Evolutionary conservation across 192 early-diverging fungal species (phyloP).

Genomic region (Linnemannia zychae): DNA sequence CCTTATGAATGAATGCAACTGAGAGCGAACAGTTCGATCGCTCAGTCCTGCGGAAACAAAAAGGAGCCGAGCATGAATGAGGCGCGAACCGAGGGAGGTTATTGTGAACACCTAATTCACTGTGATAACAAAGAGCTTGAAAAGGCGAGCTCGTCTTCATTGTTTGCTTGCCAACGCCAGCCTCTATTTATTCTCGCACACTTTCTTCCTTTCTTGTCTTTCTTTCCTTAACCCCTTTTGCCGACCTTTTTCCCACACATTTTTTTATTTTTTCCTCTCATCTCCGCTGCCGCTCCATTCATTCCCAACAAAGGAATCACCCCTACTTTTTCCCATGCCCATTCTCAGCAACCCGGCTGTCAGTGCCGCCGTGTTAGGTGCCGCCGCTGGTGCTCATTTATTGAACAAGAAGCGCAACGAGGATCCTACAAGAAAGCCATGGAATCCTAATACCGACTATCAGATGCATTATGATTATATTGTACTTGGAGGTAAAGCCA

Average conservation of each 20-base stretch:
- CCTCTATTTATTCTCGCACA: too few species aligned
- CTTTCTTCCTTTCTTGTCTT: too few species aligned
- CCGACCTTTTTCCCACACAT: too few species aligned
- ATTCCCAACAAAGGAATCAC: background rate
- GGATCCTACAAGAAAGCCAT: slow-evolving; percentile 36
- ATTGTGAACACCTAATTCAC: background rate
- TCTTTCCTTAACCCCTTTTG: too few species aligned
- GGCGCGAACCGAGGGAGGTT: background rate
- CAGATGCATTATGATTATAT: slow-evolving; percentile 38
- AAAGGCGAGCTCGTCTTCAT: background rate
- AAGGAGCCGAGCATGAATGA: background rate
- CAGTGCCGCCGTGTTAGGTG: slow-evolving; percentile 15
- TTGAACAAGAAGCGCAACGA: slow-evolving; percentile 30
- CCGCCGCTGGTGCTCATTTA: slow-evolving; percentile 16
- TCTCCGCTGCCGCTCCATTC: background rate
- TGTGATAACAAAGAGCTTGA: background rate
- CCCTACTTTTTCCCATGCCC: slow-evolving; percentile 10
- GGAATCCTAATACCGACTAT: slow-evolving; percentile 22
- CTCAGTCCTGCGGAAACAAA: background rate
- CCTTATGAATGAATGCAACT: background rate
- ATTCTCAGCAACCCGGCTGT: slow-evolving; percentile 17
- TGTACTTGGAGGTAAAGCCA: slow-evolving; percentile 37
- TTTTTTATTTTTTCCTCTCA: background rate
- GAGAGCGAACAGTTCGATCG: background rate
- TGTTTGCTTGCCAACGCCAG: too few species aligned